Evolutionary conservation across 768 basidiomycete genomes (phyloP).

Genomic region (Gymnopilus junonius): DNA sequence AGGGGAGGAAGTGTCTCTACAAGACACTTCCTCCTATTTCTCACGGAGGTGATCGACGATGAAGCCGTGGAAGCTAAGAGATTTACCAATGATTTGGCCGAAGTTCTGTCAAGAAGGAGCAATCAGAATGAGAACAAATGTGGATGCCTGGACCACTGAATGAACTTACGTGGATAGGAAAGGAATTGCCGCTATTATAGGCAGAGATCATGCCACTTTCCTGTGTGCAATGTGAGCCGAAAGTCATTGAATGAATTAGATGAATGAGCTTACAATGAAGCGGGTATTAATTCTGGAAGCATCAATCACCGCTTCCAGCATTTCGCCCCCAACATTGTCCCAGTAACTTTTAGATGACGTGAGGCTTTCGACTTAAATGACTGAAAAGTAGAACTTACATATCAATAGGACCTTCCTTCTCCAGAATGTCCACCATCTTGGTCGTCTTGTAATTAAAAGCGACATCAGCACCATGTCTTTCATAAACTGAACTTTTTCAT

Average conservation of each 20-base stretch:
- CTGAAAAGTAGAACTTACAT: constrained; percentile 30
- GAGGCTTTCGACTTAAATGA: not conserved
- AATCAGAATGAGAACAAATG: not conserved
- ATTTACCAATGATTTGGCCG: constrained; percentile 42
- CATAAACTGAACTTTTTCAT: constrained; percentile 69
- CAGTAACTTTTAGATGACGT: constrained; percentile 41
- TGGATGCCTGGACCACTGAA: too few relatives aligned
- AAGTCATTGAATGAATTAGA: not conserved
- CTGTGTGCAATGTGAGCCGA: constrained; percentile 18
- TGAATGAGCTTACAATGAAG: constrained; percentile 48
- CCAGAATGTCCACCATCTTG: constrained; percentile 52
- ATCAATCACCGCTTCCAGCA: constrained; percentile 58
- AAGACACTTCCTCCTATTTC: constrained; percentile 47
- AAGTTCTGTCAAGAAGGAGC: constrained; percentile 35
- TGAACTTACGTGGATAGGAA: constrained; percentile 34
- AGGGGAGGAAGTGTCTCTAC: constrained; percentile 41
- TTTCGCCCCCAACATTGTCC: constrained; percentile 68
- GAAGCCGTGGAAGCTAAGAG: constrained; percentile 43
- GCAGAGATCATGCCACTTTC: constrained; percentile 47
- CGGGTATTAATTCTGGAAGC: constrained; percentile 47
- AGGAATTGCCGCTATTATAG: constrained; percentile 34
- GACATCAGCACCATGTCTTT: too few relatives aligned
- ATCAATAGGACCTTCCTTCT: constrained; percentile 55
- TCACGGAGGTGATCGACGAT: constrained; percentile 32
- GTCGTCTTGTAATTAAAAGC: constrained; percentile 77